Percentiles rank a stretch among this genome's conserved stretches.
Evolutionary conservation across 495 filamentous ascomycete genomes (phyloP).

Genomic region (Neurospora sp.): DNA sequence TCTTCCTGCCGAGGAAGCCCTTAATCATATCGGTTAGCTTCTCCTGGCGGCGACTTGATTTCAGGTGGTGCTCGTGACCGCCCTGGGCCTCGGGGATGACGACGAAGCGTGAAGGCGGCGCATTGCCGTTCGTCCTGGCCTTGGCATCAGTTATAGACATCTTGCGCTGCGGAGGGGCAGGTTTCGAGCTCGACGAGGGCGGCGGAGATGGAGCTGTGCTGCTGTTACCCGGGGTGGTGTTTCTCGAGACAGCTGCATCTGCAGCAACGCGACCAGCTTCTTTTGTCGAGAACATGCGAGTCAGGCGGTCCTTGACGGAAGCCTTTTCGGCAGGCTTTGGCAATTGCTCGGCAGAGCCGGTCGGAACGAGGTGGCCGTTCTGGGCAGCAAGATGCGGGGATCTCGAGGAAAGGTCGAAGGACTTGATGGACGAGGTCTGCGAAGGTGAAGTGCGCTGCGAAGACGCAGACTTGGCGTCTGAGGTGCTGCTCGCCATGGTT

Average conservation of each 20-base stretch:
- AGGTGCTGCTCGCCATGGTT: constrained; percentile 15
- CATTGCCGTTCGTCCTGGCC: constrained; percentile 15
- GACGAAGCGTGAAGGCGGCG: constrained; percentile 32
- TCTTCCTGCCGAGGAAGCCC: constrained; percentile 68
- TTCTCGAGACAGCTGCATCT: constrained; percentile 10
- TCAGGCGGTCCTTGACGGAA: constrained; percentile 38
- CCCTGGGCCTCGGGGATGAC: constrained; percentile 35
- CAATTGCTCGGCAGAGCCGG: constrained; percentile 12
- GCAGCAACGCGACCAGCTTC: constrained; percentile 18
- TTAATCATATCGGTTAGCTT: constrained; percentile 89
- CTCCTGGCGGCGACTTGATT: constrained; percentile 81
- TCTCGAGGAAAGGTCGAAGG: constrained; percentile 27
- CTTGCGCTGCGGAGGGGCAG: constrained; percentile 17
- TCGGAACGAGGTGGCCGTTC: constrained; percentile 23
- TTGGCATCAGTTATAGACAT: constrained; percentile 21
- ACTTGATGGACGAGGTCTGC: constrained; percentile 37
- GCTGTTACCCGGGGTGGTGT: constrained; percentile 2
- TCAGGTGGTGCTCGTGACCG: constrained; percentile 77
- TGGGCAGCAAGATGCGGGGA: constrained; percentile 31
- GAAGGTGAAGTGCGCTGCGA: constrained; percentile 27
- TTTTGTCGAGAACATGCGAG: constrained; percentile 42
- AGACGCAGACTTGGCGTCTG: constrained; percentile 22
- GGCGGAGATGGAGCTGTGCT: constrained; percentile 5
- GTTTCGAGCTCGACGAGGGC: constrained; percentile 12
- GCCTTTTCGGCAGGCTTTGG: constrained; percentile 33